Evolutionary conservation across 208 protist genomes (phyloP).

Genomic region (Plasmodiophora brassicae): DNA sequence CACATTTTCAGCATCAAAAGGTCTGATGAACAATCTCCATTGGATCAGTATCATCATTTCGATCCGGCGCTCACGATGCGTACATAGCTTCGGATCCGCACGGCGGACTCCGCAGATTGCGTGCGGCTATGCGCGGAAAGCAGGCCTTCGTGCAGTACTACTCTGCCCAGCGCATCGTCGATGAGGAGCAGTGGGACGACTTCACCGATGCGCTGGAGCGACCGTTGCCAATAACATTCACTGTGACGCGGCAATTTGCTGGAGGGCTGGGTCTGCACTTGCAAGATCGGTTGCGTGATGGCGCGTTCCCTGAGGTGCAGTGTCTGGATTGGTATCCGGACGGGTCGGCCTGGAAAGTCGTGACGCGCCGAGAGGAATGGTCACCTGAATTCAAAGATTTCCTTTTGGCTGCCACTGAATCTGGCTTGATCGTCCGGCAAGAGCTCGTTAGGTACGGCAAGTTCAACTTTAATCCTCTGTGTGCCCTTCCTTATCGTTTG

Average conservation of each 20-base stretch:
- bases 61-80: no score
- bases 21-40: no score
- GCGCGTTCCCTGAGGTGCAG: neutral
- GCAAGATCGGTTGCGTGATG: neutral
- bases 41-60: no score
- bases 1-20: no score
- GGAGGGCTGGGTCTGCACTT: neutral
- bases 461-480: neutral
- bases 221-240: conserved; percentile 38
- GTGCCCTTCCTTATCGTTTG: neutral
- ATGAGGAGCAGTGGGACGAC: conserved; percentile 19
- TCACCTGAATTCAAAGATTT: neutral
- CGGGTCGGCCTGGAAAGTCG: conserved; percentile 31
- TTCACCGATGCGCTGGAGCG: neutral
- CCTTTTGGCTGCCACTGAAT: neutral
- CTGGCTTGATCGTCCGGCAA: neutral
- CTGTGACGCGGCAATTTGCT: neutral
- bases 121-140: neutral
- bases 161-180: neutral
- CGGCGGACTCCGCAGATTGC: no score
- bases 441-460: neutral
- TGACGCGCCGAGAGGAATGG: neutral
- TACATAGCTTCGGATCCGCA: no score
- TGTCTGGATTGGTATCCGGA: conserved; percentile 38
- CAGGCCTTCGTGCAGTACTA: conserved; percentile 23